These are phyloP conservation scores for Perkinsela sp. DNA, from an alignment of 208 protist genomes.

Conservation along the genomic window DNA sequence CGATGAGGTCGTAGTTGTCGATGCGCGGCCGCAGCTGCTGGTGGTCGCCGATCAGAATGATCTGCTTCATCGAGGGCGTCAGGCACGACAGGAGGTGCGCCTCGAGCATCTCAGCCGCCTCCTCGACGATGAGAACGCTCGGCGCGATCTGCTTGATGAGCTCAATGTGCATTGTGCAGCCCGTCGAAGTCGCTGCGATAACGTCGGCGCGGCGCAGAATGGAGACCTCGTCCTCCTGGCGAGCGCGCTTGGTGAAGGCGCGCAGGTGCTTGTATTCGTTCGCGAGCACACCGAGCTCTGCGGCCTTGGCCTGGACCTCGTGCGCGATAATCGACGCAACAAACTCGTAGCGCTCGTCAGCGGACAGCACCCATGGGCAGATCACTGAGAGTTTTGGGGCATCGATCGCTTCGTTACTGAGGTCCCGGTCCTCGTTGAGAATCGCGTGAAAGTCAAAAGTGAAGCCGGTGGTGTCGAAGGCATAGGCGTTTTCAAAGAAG, in stretches of 20 bases:
- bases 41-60: constrained; percentile 69
- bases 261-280: neutral
- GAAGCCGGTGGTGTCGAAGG: neutral
- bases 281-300: neutral
- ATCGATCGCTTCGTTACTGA: neutral
- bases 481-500: neutral
- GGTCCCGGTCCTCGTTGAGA: neutral
- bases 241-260: neutral
- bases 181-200: constrained; percentile 70
- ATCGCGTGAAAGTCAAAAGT: neutral
- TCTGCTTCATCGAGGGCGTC: constrained; percentile 53
- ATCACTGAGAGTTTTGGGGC: neutral
- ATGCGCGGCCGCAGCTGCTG: constrained; percentile 68
- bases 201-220: constrained; percentile 19
- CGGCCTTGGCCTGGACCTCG: neutral
- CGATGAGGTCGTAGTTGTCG: constrained; percentile 43
- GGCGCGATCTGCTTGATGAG: constrained; percentile 40
- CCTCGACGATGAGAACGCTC: constrained; percentile 65
- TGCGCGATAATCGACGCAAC: neutral
- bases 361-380: neutral
- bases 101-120: constrained; percentile 72
- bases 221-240: constrained; percentile 3
- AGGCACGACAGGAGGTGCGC: constrained; percentile 64
- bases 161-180: constrained; percentile 58
- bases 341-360: neutral